phyloP scores from a whole-genome alignment of 139 green algal genomes.

The Desmodesmus armatus region DNA sequence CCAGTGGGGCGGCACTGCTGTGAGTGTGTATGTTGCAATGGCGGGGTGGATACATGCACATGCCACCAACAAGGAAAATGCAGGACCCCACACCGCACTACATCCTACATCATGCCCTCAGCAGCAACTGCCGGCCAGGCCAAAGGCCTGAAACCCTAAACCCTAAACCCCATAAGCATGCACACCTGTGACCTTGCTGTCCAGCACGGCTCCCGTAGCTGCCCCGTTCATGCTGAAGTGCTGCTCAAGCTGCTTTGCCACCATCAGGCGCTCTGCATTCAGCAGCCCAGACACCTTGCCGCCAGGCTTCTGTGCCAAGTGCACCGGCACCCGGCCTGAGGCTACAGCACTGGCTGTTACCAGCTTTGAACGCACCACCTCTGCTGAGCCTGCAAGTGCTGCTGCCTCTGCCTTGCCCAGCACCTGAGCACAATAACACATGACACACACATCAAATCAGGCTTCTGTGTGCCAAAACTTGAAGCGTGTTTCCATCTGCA shows the following conservation, averaged over 20 bases:
- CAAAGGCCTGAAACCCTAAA: background rate
- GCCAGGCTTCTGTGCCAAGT: background rate
- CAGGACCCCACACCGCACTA: too few relatives aligned
- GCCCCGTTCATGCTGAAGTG: conserved; percentile 70
- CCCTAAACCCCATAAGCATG: background rate
- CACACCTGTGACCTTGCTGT: conserved; percentile 49
- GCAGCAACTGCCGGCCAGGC: too few relatives aligned
- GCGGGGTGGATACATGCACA: too few relatives aligned
- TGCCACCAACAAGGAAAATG: background rate
- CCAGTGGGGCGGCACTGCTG: too few relatives aligned
- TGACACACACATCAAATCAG: too few relatives aligned
- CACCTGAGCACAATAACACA: conserved; percentile 31
- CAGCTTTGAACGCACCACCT: conserved; percentile 32
- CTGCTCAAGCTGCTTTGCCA: conserved; percentile 59
- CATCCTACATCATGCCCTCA: too few relatives aligned
- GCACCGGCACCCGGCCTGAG: background rate
- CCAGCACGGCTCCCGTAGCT: conserved; percentile 51
- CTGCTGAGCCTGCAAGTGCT: background rate
- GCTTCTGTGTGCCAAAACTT: too few relatives aligned
- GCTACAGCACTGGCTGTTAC: conserved; percentile 15
- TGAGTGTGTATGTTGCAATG: too few relatives aligned
- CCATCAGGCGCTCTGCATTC: conserved; percentile 37
- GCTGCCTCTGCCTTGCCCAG: conserved; percentile 31
- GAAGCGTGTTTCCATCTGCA: too few relatives aligned
- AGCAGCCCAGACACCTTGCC: conserved; percentile 1